Evolutionary conservation across 2,329 filamentous ascomycete species (phyloP), one percentile per base, ranked within the genome.

Genomic region (Capronia epimyces): DNA sequence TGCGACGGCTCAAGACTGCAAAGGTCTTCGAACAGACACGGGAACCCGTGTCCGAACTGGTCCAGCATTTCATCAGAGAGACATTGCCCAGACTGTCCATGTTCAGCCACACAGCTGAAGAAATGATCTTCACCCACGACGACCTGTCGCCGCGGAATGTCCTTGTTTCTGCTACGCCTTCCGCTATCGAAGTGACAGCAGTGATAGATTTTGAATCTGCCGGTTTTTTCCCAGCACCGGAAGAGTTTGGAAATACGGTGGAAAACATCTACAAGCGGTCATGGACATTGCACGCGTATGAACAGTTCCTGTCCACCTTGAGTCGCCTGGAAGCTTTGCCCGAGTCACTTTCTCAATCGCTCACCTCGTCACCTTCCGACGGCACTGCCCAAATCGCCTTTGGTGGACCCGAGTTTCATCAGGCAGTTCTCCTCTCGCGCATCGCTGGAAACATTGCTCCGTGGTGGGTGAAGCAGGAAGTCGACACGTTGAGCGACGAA

Each of bases 121-220:
- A 42, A 10, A 62, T 61, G 29, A 50, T 62, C 9, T 62, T 64
- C 55, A 61, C 60, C 6, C 63, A 62, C 43, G 55, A 55, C 6
- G 60, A 63, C 40, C 34, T 66, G 27, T 56, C 60, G 18, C 53
- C 59, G 6, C 56, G 56, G 13, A 66, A 66, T 37, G 59, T 66
- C 3, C 37, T 65, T 12, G 57, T 47, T 47, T 56, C 60, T 29
- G 59, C 59, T 8, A 39, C 24, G n/a, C 15, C 40, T 24, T 44
- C 29, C 15, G 37, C 27, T 15, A 16, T 51, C 8, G 52, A 54
- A 16, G 41, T 64, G 31, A 57, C 62, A 2, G 46, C 57, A 27
- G 63, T 68, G 39, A 58, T 66, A 18, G 63, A 66, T 29, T 65
- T 61, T 57, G 65, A 68, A 43, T 64, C 63, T 44, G 60, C 65